A percentile compares a stretch with the other conserved stretches of the same genome.
phyloP scores from a whole-genome alignment of 352 stramenopile genomes.

The Hyaloperonospora arabidopsidis region DNA sequence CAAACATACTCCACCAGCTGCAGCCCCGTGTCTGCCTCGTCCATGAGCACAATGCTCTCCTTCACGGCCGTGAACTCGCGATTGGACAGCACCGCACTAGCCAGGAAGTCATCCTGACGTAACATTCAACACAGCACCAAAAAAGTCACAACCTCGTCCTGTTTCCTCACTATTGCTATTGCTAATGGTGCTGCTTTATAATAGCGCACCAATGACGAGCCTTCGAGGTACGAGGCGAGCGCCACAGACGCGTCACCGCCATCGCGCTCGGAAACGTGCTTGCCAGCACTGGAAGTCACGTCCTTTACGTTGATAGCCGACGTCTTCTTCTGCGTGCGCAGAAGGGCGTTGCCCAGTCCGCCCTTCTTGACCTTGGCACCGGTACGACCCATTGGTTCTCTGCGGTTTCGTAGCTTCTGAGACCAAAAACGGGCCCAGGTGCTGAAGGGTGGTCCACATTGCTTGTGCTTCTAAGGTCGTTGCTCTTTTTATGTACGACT shows the following conservation, averaged over 20 bases:
- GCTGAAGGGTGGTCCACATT: too few species aligned
- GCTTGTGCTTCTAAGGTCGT: too few species aligned
- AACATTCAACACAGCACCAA: slow-evolving; percentile 4
- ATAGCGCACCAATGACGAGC: slow-evolving; percentile 61
- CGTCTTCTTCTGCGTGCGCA: slow-evolving; percentile 70
- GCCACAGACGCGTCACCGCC: slow-evolving; percentile 74
- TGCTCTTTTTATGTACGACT: too few species aligned
- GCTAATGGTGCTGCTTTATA: too few species aligned
- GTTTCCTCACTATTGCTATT: too few species aligned
- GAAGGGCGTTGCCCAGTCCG: slow-evolving; percentile 61
- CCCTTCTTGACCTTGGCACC: slow-evolving; percentile 68
- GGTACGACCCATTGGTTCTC: slow-evolving; percentile 54
- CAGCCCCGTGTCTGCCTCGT: slow-evolving; percentile 44
- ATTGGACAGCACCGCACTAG: slow-evolving; percentile 86
- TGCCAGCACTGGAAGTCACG: slow-evolving; percentile 74
- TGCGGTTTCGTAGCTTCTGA: too few species aligned
- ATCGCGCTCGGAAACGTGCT: slow-evolving; percentile 75
- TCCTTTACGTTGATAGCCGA: slow-evolving; percentile 61
- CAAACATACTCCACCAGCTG: slow-evolving; percentile 32
- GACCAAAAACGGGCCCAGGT: too few species aligned
- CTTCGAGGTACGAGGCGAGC: slow-evolving; percentile 79
- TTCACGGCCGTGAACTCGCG: slow-evolving; percentile 89
- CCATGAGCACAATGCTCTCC: slow-evolving; percentile 79
- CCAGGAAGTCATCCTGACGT: slow-evolving; percentile 86
- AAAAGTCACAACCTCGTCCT: slow-evolving; percentile 1